Evolutionary conservation across 2,329 filamentous ascomycete genomes (phyloP).

Genomic region (Xylaria sp.): DNA sequence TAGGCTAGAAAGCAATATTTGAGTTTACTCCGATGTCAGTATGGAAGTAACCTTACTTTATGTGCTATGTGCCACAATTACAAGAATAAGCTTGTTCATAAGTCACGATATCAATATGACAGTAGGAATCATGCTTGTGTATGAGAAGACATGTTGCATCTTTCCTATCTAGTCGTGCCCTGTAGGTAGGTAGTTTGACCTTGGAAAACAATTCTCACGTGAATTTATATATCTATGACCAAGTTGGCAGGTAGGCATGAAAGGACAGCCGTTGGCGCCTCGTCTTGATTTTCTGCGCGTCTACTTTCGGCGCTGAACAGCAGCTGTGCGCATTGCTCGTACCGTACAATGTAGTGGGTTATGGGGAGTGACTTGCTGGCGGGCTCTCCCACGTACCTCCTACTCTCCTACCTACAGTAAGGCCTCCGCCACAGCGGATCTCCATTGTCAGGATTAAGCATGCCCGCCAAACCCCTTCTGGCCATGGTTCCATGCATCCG

Average conservation of each 20-base stretch:
- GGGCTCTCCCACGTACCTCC: not conserved
- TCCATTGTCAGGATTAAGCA: conserved; percentile 26
- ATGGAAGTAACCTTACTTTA: not conserved
- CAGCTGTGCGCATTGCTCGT: not conserved
- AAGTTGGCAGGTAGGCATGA: not conserved
- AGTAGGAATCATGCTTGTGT: not conserved
- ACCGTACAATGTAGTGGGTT: not conserved
- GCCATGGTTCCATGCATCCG: conserved; percentile 33
- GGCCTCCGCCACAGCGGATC: conserved; percentile 32
- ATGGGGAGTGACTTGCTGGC: not conserved
- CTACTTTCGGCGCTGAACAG: not conserved
- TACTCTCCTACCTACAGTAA: not conserved
- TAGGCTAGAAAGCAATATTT: not conserved
- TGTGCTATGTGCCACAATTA: conserved; percentile 6
- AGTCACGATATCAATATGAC: conserved; percentile 2
- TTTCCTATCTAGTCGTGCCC: too few relatives aligned
- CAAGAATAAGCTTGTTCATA: conserved; percentile 3
- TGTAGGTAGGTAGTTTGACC: not conserved
- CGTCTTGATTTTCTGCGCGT: conserved; percentile 2
- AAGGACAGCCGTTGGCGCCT: not conserved
- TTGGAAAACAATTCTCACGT: not conserved
- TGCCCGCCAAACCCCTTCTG: conserved; percentile 37
- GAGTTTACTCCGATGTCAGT: too few relatives aligned
- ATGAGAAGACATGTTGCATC: not conserved
- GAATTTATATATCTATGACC: not conserved